These are phyloP conservation scores for Neurospora sublineolata DNA, from an alignment of 495 filamentous ascomycete genomes.

Conservation along the genomic window DNA sequence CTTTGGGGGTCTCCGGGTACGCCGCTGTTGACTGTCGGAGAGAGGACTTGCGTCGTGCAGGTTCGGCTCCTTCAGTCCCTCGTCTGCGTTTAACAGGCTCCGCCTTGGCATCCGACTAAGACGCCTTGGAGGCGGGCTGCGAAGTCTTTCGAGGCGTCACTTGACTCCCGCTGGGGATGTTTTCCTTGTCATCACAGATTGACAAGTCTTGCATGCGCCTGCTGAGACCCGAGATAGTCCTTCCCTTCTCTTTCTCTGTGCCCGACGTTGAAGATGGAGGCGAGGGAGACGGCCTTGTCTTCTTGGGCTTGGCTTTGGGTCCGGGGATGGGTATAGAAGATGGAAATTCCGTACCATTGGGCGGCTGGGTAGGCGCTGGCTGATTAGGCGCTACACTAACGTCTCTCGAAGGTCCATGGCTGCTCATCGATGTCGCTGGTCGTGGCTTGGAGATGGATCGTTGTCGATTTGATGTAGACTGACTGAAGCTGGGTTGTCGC, in stretches of 20 bases:
- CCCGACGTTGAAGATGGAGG: slow-evolving; percentile 13
- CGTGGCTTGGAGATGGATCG: slow-evolving; percentile 30
- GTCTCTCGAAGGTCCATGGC: slow-evolving; percentile 27
- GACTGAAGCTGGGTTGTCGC: slow-evolving; percentile 36
- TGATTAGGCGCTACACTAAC: slow-evolving; percentile 25
- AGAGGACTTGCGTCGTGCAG: slow-evolving; percentile 1
- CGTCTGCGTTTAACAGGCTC: slow-evolving; percentile 1
- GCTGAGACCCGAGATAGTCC: slow-evolving; percentile 10
- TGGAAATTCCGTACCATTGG: slow-evolving; percentile 54
- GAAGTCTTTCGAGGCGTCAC: slow-evolving; percentile 21
- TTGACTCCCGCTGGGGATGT: slow-evolving; percentile 21
- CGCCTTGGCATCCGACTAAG: slow-evolving; percentile 9
- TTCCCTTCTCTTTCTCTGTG: slow-evolving; percentile 12
- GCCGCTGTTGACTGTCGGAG: not conserved
- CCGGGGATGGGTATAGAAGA: slow-evolving; percentile 12
- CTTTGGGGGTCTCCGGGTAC: slow-evolving; percentile 5
- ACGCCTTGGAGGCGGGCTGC: slow-evolving; percentile 1
- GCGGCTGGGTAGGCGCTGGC: slow-evolving; percentile 32
- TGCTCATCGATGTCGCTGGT: slow-evolving; percentile 51
- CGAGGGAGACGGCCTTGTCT: slow-evolving; percentile 18
- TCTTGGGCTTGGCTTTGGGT: slow-evolving; percentile 10
- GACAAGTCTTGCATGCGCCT: slow-evolving; percentile 19
- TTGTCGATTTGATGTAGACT: slow-evolving; percentile 26
- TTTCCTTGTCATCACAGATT: slow-evolving; percentile 10
- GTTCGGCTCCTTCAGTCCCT: slow-evolving; percentile 3